These are phyloP conservation scores for Leishmania gerbilli DNA, from an alignment of 208 protist species.

Conservation along the genomic window DNA sequence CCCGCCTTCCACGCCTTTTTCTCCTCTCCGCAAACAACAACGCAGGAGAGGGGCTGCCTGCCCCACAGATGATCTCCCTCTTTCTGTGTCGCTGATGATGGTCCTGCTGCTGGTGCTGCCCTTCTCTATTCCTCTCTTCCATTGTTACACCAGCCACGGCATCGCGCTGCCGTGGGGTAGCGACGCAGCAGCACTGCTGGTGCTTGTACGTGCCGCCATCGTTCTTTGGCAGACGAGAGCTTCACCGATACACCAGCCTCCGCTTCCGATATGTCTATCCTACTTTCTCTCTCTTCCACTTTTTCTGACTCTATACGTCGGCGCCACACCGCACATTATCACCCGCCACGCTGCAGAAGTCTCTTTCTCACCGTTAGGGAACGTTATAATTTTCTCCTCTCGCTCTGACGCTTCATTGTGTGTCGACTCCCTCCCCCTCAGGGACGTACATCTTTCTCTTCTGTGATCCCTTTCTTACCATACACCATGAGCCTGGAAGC, in stretches of 20 bases:
- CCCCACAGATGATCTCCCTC: too few relatives aligned
- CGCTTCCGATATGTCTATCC: background rate
- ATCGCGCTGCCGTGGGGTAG: background rate
- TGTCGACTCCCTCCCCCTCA: background rate
- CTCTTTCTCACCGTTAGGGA: background rate
- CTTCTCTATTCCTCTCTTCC: background rate
- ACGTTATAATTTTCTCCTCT: background rate
- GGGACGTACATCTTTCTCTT: conserved; percentile 4
- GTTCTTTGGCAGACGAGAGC: background rate
- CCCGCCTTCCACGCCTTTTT: background rate
- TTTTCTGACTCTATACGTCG: background rate
- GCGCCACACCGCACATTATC: background rate
- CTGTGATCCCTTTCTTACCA: background rate
- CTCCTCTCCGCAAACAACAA: background rate
- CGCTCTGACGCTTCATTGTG: background rate
- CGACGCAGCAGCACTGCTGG: background rate
- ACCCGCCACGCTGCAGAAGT: background rate
- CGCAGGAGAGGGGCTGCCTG: background rate
- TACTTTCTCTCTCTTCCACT: background rate
- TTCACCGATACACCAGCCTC: background rate
- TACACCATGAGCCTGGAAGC: conserved; percentile 58
- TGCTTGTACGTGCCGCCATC: background rate
- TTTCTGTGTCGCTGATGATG: background rate
- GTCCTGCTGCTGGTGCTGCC: background rate
- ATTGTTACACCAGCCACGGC: background rate